These are phyloP conservation scores for Beauveria bassiana DNA, from an alignment of 2,329 filamentous ascomycete genomes.

Conservation along the genomic window DNA sequence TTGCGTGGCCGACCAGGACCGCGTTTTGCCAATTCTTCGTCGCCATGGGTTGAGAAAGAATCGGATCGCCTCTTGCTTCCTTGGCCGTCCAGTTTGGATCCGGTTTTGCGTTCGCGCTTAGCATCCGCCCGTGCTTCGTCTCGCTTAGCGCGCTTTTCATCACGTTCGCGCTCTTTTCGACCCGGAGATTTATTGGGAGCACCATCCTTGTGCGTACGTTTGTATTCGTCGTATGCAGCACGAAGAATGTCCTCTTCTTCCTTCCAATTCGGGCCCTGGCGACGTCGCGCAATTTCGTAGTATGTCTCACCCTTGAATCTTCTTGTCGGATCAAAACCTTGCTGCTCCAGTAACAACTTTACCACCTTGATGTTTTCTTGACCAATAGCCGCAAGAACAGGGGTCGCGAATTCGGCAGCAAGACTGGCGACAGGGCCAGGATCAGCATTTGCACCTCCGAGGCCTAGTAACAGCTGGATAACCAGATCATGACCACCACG, in stretches of 20 bases:
- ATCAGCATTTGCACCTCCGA: slow-evolving; percentile 60
- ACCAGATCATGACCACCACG: slow-evolving; percentile 86
- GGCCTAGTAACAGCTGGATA: slow-evolving; percentile 66
- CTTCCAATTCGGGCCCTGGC: slow-evolving; percentile 82
- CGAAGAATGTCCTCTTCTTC: slow-evolving; percentile 79
- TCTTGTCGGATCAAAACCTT: slow-evolving; percentile 73
- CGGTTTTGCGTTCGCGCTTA: slow-evolving; percentile 39
- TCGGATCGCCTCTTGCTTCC: slow-evolving; percentile 42
- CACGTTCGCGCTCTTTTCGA: slow-evolving; percentile 34
- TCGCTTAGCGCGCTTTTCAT: slow-evolving; percentile 35
- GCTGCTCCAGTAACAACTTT: slow-evolving; percentile 67
- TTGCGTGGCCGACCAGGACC: slow-evolving; percentile 47
- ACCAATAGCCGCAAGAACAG: slow-evolving; percentile 90
- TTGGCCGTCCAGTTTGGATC: slow-evolving; percentile 33
- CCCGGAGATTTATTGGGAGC: slow-evolving; percentile 44
- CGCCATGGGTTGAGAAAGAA: slow-evolving; percentile 34
- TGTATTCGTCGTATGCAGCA: slow-evolving; percentile 61
- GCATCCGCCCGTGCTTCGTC: slow-evolving; percentile 38
- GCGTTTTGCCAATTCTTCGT: slow-evolving; percentile 43
- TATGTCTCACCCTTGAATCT: slow-evolving; percentile 73
- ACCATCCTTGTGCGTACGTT: slow-evolving; percentile 41
- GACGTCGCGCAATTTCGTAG: slow-evolving; percentile 75
- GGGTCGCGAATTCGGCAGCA: slow-evolving; percentile 69
- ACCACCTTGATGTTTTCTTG: slow-evolving; percentile 81
- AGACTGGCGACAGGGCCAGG: slow-evolving; percentile 56